phyloP scores from a whole-genome alignment of 2,329 filamentous ascomycete genomes.

The Tolypocladium album region DNA sequence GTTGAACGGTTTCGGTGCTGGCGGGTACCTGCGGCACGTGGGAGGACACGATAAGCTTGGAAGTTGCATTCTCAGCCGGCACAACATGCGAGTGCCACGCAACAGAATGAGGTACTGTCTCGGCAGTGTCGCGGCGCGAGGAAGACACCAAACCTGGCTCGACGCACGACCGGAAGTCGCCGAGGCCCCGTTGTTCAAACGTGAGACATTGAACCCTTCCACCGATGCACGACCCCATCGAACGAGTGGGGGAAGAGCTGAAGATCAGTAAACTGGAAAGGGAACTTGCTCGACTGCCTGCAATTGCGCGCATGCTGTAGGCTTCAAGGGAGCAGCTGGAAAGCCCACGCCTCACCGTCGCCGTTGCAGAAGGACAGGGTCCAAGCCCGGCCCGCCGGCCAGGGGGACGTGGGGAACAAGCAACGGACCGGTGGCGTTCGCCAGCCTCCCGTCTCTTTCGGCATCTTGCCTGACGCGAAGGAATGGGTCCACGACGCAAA shows the following conservation, averaged over 20 bases:
- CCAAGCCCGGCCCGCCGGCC: neutral
- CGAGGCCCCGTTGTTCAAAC: neutral
- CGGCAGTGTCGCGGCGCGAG: neutral
- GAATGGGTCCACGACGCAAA: neutral
- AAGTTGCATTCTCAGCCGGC: neutral
- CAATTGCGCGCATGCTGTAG: neutral
- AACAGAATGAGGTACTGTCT: neutral
- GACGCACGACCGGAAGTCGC: neutral
- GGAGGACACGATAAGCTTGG: neutral
- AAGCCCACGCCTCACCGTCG: neutral
- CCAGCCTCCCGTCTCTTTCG: neutral
- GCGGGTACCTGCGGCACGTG: neutral
- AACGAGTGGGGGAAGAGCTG: neutral
- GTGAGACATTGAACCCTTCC: neutral
- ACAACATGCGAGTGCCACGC: neutral
- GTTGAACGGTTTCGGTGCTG: too few relatives aligned
- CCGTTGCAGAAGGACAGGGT: neutral
- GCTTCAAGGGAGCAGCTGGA: neutral
- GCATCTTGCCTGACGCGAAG: neutral
- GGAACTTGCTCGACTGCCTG: neutral
- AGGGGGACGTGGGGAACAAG: neutral
- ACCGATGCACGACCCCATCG: neutral
- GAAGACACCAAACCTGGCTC: neutral
- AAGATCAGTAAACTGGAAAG: neutral
- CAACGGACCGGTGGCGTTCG: too few relatives aligned